Evolutionary conservation across 306 rosid species (phyloP), one percentile per base, ranked within the genome.

Genomic region (Morella rubra): DNA sequence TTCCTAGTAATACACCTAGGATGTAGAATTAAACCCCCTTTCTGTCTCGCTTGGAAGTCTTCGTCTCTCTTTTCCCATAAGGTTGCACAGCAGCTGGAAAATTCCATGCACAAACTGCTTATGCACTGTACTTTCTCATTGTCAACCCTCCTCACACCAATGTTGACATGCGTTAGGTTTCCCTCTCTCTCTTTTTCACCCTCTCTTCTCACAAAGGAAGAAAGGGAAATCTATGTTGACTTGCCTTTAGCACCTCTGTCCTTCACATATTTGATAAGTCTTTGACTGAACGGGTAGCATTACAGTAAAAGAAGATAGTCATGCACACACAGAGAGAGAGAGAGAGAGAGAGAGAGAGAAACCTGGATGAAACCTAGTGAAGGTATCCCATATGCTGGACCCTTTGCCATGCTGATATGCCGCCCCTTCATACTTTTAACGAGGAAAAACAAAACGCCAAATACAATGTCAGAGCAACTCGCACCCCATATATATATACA

Each of bases 401-500:
- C 81, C 81, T 53, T 44, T 69, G 59, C 81, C 81, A 53, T 47
- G 60, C 15, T 44, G 19, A 15, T 19, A 10, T 19, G 76, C 59
- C 55, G 81, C 76, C n/a, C 81, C 81, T 77, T 77, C 81, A 24
- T 69, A 14, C 81, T 70, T n/a, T 32, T 0, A 55, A 6, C 10
- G 47, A 37, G 13, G 8, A 7, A 49, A 24, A 8, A 19, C 14
- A 22, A 49, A 75, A 5, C 0, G 12, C 9, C 37, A 67, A 6
- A 41, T 8, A 41, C 0, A 18, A 65, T 49, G 8, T 18, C 9
- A 51, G 12, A 20, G 10, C 10, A 15, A 20, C 7, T 45, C 37
- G 37, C 3, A 45, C 49, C 2, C 7, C 8, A 44, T 44, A 44
- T 8, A 44, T 8, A 5, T 5, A 7, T 6, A 45, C 8, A 45